Base-by-base conservation (phyloP, 2,329 filamentous ascomycete species). In the Epicoccum sorghinum region DNA sequence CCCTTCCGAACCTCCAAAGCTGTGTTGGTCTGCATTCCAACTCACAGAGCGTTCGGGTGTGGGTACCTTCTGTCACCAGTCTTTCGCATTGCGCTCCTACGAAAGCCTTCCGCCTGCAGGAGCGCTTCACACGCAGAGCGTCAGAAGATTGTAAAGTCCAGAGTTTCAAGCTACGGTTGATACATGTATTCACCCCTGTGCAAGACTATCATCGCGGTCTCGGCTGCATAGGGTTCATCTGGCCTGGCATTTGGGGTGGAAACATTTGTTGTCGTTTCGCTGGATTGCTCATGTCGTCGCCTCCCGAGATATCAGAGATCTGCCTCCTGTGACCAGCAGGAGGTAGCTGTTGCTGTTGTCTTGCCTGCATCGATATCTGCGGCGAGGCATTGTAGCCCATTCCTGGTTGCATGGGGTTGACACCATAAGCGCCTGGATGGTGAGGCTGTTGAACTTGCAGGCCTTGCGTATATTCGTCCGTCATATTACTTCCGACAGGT, bases 251-350 rank as follows among this genome's bases (percentile, higher is more conserved):
- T 30, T 73, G 61, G 54, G 76, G 65, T 29, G 69, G 49, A 71
- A 83, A 86, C 75, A 86, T 80, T 51, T 84, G 82, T 65, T 84
- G 84, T 59, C 84, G 79, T 67, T 87, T 87, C 4, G 79, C 73
- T 58, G 83, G 79, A 46, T 78, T 79, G 43, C 70, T 76, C 65
- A 81, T 74, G 24, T 82, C 81, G 4, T 80, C 75, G 1, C 80
- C 80, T 40, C 83, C 80, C 2, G 82, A 79, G 52, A 87, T 84
- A 29, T 86, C 84, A 2, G 83, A 86, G n/a, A 86, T 81, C 51
- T 84, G 82, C 61, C 85, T 76, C 57, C 85, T 78, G 59, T 85
- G 82, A 24, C 62, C 64, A 13, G 53, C 53, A 10, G 59, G 56
- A 35, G 57, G 39, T 14, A 58, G 25, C 29, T 56, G 53, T 45